Conservation (phyloP, 2,329 filamentous ascomycete genomes). For the Cladosporium sphaerospermum region DNA sequence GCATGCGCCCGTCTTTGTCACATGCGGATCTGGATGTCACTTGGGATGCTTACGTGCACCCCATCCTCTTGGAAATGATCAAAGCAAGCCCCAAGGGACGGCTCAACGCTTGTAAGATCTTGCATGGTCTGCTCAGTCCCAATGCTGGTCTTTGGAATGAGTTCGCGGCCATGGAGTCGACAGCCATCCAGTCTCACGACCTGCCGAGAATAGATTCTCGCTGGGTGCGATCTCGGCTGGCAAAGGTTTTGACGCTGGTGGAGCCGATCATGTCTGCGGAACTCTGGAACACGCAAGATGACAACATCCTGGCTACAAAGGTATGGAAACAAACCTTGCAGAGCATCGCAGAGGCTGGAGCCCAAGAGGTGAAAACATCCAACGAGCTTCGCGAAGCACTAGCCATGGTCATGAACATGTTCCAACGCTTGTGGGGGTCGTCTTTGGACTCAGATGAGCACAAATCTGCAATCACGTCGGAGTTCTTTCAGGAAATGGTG, state of each 20-base stretch:
- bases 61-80: conserved; percentile 56
- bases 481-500: conserved; percentile 4
- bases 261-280: conserved; percentile 48
- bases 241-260: conserved; percentile 57
- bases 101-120: conserved; percentile 60
- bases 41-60: conserved; percentile 70
- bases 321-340: conserved; percentile 46
- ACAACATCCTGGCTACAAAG: conserved; percentile 20
- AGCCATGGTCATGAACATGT: conserved; percentile 61
- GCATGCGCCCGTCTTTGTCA: conserved; percentile 64
- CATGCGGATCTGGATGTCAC: conserved; percentile 62
- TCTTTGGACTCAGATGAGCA: conserved; percentile 20
- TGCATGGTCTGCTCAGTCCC: conserved; percentile 64
- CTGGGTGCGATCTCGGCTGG: conserved; percentile 73
- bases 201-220: conserved; percentile 77
- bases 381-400: conserved; percentile 76
- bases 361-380: conserved; percentile 85
- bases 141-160: conserved; percentile 62
- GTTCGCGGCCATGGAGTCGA: conserved; percentile 56
- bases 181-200: conserved; percentile 57
- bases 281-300: conserved; percentile 31
- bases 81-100: conserved; percentile 43
- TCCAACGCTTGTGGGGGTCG: conserved; percentile 62
- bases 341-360: conserved; percentile 60
- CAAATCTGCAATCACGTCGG: background rate